Evolutionary conservation across 139 green algal genomes (phyloP).

Genomic region (Gonium pectorale): DNA sequence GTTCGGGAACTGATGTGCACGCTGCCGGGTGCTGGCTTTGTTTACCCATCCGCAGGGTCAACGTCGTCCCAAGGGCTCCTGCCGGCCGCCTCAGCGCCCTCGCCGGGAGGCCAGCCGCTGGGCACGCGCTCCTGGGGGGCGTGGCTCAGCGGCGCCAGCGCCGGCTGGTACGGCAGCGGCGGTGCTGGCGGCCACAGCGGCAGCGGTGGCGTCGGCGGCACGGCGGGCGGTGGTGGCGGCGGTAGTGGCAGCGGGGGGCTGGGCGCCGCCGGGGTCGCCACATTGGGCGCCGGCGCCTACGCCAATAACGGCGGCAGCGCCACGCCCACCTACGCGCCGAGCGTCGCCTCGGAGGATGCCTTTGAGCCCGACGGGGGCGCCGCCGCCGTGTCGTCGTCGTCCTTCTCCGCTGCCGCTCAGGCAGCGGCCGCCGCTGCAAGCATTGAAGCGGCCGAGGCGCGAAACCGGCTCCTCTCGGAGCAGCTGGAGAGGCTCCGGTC

Average conservation of each 20-base stretch:
- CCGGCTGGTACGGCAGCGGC: not conserved
- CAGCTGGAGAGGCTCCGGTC: slow-evolving; percentile 36
- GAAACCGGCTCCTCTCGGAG: slow-evolving; percentile 14
- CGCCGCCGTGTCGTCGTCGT: not conserved
- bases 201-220: not conserved
- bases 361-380: not conserved
- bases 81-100: not conserved
- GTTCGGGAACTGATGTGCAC: no score
- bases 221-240: not conserved
- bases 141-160: slow-evolving; percentile 1
- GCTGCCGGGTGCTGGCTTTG: no score
- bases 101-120: not conserved
- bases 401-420: not conserved
- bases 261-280: no score
- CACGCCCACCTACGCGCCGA: not conserved
- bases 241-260: not conserved
- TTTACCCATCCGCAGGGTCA: no score
- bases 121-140: not conserved
- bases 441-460: slow-evolving; percentile 30
- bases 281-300: not conserved
- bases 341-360: slow-evolving; percentile 17
- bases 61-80: no score
- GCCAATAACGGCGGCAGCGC: not conserved
- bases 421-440: not conserved
- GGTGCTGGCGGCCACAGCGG: not conserved